Evolutionary conservation across 345 rosid species (phyloP), one percentile per base, ranked within the genome.

Genomic region (Hypericum perforatum): DNA sequence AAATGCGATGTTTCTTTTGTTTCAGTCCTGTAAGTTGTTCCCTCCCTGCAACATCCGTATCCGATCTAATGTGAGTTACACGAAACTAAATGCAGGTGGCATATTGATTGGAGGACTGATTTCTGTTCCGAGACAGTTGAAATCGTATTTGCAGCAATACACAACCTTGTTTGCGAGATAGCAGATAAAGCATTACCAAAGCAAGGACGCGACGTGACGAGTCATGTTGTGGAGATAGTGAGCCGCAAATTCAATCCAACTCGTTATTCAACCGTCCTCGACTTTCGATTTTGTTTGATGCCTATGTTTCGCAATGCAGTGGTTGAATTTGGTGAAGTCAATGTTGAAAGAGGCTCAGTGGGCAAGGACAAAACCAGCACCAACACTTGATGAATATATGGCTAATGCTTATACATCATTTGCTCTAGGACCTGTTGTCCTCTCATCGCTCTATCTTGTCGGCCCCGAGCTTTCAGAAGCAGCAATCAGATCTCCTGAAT

Each of bases 341-440:
- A n/a, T n/a, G n/a, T n/a, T n/a, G n/a, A n/a, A n/a, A n/a, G n/a
- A n/a, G n/a, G n/a, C n/a, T n/a, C n/a, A n/a, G n/a, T n/a, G n/a
- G n/a, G 44, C 59, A 0, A 64, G 77, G 48, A 68, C 68, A 56
- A 80, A 71, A 66, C 45, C 69, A 9, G 76, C 76, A 29, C 97
- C 91, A 8, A 71, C 83, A 5, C 53, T 81, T 51, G 82, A 76
- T 42, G 79, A 85, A 57, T 92, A 88, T 67, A 83, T 88, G 84
- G 48, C 44, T 11, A 83, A 85, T 56, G 96, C 72, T 3, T 73
- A 72, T 40, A 16, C 73, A 39, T 88, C 96, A 53, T 74, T 83
- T 61, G 96, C 95, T 45, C 62, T 92, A 62, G 98, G 94, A 53
- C 98, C 96, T 2, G 76, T 85, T 46, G 74, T 88, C 60, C 90